Percentiles rank a stretch among this genome's conserved stretches.
Evolutionary conservation across 2,329 filamentous ascomycete species (phyloP).

Genomic region (Monosporascus sp.): DNA sequence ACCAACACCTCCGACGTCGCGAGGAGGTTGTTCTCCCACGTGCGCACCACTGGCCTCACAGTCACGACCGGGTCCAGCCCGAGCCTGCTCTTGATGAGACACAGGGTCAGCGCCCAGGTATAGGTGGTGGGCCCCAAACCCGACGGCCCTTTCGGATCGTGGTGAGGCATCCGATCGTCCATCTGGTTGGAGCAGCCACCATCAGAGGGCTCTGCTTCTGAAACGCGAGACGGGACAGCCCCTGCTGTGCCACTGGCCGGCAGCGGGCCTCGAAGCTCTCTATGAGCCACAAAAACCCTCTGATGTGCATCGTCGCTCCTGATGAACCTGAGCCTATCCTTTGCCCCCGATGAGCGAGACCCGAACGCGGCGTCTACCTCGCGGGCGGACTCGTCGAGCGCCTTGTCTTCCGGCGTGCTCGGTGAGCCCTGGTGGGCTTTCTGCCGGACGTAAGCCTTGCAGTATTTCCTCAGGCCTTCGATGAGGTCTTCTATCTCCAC

Average conservation of each 20-base stretch:
- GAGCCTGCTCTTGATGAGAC: not conserved
- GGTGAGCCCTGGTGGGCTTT: not conserved
- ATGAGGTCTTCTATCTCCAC: constrained; percentile 1
- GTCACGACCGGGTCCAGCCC: not conserved
- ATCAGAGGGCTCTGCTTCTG: not conserved
- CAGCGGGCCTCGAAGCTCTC: too few relatives aligned
- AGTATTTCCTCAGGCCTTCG: not conserved
- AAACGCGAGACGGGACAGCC: too few relatives aligned
- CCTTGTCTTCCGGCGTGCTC: too few relatives aligned
- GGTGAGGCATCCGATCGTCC: not conserved
- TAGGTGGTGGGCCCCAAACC: not conserved
- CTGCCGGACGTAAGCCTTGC: not conserved
- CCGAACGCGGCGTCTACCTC: not conserved
- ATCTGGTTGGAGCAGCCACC: constrained; percentile 1
- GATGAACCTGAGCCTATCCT: not conserved
- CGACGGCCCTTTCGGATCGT: not conserved
- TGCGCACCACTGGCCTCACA: not conserved
- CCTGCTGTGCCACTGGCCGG: too few relatives aligned
- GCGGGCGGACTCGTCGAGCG: too few relatives aligned
- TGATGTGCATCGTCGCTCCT: not conserved
- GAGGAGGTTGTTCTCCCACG: constrained; percentile 1
- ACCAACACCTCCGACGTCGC: not conserved
- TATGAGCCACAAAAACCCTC: too few relatives aligned
- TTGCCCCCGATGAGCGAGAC: not conserved
- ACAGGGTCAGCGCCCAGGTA: constrained; percentile 1